Conservation (phyloP, 2,329 filamentous ascomycete species). For the Gaeumannomyces tritici region DNA sequence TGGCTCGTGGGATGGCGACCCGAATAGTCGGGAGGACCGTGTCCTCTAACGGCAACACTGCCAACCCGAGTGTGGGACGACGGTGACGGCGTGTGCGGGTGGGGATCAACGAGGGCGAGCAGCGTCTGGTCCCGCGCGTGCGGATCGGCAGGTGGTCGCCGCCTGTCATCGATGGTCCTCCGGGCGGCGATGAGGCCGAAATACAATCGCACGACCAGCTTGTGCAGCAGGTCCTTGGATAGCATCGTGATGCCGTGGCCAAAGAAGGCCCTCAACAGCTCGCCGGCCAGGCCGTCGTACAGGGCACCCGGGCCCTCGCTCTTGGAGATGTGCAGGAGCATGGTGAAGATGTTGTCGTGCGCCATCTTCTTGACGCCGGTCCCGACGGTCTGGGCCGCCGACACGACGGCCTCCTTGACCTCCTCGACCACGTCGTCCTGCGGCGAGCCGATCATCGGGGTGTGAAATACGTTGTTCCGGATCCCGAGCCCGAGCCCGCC, state of each 20-base stretch:
- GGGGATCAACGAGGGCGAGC: background rate
- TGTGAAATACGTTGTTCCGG: too few species aligned
- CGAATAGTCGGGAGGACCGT: background rate
- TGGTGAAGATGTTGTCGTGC: slow-evolving; percentile 49
- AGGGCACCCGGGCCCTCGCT: slow-evolving; percentile 59
- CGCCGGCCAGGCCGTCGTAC: slow-evolving; percentile 67
- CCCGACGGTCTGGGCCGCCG: slow-evolving; percentile 16
- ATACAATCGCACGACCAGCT: slow-evolving; percentile 61
- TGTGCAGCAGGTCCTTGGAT: slow-evolving; percentile 70
- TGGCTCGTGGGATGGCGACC: background rate
- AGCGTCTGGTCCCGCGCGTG: background rate
- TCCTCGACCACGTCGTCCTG: slow-evolving; percentile 1
- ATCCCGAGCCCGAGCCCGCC: background rate
- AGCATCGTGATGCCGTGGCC: slow-evolving; percentile 82
- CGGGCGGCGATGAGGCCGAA: slow-evolving; percentile 45
- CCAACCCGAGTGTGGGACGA: background rate
- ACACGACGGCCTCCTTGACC: slow-evolving; percentile 17
- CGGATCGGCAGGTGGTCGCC: background rate
- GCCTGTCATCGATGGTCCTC: background rate
- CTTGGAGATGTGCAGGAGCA: slow-evolving; percentile 46
- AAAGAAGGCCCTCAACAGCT: slow-evolving; percentile 76
- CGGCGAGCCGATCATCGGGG: background rate
- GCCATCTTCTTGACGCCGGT: slow-evolving; percentile 16
- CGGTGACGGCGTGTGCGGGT: background rate
- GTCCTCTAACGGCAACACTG: background rate